Evolutionary conservation across 2,329 filamentous ascomycete species (phyloP).

Genomic region (Talaromyces sp.): DNA sequence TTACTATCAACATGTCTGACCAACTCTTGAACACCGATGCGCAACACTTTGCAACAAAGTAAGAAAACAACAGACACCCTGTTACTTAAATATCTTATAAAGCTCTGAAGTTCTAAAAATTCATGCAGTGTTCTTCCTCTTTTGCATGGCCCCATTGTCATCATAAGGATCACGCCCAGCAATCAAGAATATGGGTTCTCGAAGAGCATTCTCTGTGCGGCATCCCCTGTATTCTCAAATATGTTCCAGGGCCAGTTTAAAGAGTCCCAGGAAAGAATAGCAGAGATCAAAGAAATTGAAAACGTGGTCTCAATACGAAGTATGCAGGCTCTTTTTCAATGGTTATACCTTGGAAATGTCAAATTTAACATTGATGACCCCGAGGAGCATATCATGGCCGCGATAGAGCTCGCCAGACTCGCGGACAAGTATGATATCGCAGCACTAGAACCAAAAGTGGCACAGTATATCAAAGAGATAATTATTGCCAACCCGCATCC

Average conservation of each 20-base stretch:
- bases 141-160: conserved; percentile 13
- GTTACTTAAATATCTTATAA: too few species aligned
- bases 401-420: conserved; percentile 15
- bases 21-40: too few species aligned
- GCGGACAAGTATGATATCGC: conserved; percentile 13
- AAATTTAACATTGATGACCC: conserved; percentile 2
- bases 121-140: conserved; percentile 11
- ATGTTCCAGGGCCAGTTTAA: conserved; percentile 18
- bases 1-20: too few species aligned
- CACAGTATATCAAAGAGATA: conserved; percentile 7
- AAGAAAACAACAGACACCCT: neutral
- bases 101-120: too few species aligned
- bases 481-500: conserved; percentile 5
- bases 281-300: conserved; percentile 11
- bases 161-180: conserved; percentile 6
- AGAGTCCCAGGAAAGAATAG: conserved; percentile 11
- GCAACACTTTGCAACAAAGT: neutral
- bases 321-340: conserved; percentile 17
- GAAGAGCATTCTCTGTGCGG: conserved; percentile 9
- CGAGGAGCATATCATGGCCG: conserved; percentile 7
- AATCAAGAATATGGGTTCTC: conserved; percentile 10
- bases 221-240: conserved; percentile 10
- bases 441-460: neutral
- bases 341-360: conserved; percentile 13
- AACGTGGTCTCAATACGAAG: conserved; percentile 9